Percentiles rank a stretch among this genome's conserved stretches.
These are phyloP conservation scores for Myxozyma melibiosi DNA, from an alignment of 805 yeast species.

Conservation along the genomic window DNA sequence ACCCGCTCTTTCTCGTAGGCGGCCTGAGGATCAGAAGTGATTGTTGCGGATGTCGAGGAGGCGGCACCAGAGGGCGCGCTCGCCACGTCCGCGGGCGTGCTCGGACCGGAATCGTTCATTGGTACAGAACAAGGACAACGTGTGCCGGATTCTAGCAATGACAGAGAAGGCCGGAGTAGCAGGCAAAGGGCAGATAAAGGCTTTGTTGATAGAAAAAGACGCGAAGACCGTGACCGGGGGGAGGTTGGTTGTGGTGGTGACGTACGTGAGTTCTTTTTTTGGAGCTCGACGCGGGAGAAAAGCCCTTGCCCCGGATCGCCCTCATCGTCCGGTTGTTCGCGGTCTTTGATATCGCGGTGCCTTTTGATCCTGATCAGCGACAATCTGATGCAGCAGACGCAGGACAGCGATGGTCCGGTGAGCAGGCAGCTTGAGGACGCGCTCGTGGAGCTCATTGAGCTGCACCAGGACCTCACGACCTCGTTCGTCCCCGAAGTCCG, in stretches of 20 bases:
- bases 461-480: conserved; percentile 25
- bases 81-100: conserved; percentile 1
- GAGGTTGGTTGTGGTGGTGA: too few relatives aligned
- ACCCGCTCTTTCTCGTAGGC: conserved; percentile 18
- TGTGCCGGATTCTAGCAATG: too few relatives aligned
- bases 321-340: too few relatives aligned
- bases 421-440: neutral
- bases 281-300: too few relatives aligned
- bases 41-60: neutral
- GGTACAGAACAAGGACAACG: neutral
- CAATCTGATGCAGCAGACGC: neutral
- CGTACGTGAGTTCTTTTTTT: too few relatives aligned
- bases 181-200: too few relatives aligned
- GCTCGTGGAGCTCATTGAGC: conserved; percentile 17
- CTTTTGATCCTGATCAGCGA: too few relatives aligned
- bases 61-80: neutral
- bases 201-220: too few relatives aligned
- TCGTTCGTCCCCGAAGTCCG: conserved; percentile 17
- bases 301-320: too few relatives aligned
- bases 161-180: too few relatives aligned
- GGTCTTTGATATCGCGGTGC: too few relatives aligned
- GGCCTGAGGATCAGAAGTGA: neutral
- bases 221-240: too few relatives aligned
- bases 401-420: neutral
- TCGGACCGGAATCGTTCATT: conserved; percentile 10